Conservation (phyloP, 257 asterid genomes). For the Solanum acaule region DNA sequence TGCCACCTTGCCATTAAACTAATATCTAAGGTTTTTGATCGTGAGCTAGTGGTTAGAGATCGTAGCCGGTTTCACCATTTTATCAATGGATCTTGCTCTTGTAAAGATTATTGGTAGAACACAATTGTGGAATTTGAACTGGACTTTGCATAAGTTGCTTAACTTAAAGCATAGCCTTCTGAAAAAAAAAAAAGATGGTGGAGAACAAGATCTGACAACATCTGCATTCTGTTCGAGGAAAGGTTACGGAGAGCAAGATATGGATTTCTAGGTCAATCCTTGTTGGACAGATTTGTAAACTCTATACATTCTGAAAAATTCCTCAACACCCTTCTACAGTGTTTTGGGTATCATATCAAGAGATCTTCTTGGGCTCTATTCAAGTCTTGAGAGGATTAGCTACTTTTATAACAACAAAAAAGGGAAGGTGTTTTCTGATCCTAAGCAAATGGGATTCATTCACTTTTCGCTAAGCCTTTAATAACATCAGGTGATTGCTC, state of each 20-base stretch:
- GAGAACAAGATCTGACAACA: background rate
- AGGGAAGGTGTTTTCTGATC: background rate
- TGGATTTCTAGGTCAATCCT: background rate
- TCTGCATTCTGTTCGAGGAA: background rate
- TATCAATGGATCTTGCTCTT: conserved; percentile 59
- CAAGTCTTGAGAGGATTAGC: no score
- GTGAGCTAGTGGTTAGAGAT: conserved; percentile 77
- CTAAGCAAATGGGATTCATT: background rate
- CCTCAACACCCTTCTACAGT: background rate
- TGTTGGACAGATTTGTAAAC: background rate
- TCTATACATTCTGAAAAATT: background rate
- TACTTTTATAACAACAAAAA: no score
- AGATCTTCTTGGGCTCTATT: background rate
- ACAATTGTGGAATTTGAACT: background rate
- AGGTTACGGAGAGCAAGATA: background rate
- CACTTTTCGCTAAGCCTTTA: background rate
- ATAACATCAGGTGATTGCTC: background rate
- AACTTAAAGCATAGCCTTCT: background rate
- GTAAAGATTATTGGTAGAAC: conserved; percentile 77
- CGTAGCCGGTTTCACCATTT: conserved; percentile 87
- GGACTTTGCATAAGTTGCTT: background rate
- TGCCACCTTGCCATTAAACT: conserved; percentile 70
- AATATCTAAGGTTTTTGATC: conserved; percentile 42
- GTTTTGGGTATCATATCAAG: background rate
- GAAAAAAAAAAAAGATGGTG: background rate